These are phyloP conservation scores for Anthracocystis setariae DNA, from an alignment of 1,284 basidiomycete species.

Conservation along the genomic window DNA sequence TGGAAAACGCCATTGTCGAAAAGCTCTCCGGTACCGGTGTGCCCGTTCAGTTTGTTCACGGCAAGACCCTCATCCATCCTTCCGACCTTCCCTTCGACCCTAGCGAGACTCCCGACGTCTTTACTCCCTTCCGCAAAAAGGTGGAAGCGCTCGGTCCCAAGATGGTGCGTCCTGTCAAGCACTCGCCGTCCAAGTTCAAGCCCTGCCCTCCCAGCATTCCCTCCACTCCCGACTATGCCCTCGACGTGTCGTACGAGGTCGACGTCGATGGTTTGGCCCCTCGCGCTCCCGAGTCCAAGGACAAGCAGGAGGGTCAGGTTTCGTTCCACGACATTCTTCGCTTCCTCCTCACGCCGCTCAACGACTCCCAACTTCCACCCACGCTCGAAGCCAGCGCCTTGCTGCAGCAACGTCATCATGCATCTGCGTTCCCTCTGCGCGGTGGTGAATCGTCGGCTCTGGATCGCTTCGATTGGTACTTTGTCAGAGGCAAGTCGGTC, in stretches of 20 bases:
- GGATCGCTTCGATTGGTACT: constrained; percentile 64
- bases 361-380: constrained; percentile 52
- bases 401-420: constrained; percentile 60
- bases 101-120: constrained; percentile 70
- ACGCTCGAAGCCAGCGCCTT: constrained; percentile 50
- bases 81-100: constrained; percentile 70
- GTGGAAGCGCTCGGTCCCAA: constrained; percentile 69
- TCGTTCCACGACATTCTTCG: constrained; percentile 63
- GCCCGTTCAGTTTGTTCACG: constrained; percentile 54
- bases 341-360: constrained; percentile 56
- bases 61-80: constrained; percentile 66
- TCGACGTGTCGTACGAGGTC: constrained; percentile 62
- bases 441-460: constrained; percentile 62
- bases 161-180: constrained; percentile 62
- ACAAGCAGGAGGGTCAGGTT: constrained; percentile 55
- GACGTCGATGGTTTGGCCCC: constrained; percentile 59
- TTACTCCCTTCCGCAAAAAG: constrained; percentile 71
- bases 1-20: constrained; percentile 49
- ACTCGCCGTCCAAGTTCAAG: constrained; percentile 54
- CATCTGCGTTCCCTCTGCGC: constrained; percentile 59
- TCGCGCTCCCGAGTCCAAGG: constrained; percentile 41
- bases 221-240: constrained; percentile 52
- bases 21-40: constrained; percentile 46
- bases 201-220: constrained; percentile 47
- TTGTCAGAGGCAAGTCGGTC: constrained; percentile 59